These are phyloP conservation scores for Ustilago nuda DNA, from an alignment of 1,284 basidiomycete species.

Conservation along the genomic window DNA sequence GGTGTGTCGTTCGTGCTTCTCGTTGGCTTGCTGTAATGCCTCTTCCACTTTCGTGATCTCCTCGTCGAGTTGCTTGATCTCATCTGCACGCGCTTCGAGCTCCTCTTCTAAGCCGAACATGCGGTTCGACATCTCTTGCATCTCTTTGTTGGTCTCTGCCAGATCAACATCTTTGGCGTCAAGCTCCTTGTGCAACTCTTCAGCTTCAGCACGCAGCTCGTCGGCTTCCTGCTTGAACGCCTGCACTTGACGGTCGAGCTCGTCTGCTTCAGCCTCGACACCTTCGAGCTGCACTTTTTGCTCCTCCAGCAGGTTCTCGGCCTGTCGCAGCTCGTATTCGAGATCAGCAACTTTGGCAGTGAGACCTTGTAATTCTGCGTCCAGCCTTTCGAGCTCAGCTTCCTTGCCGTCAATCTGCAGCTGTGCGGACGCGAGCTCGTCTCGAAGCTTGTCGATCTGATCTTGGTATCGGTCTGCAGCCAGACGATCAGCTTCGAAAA, in stretches of 20 bases:
- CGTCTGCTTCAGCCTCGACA: constrained; percentile 49
- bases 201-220: constrained; percentile 43
- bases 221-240: constrained; percentile 65
- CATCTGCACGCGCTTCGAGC: constrained; percentile 51
- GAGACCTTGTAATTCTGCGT: constrained; percentile 50
- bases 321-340: constrained; percentile 58
- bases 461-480: constrained; percentile 51
- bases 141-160: constrained; percentile 73
- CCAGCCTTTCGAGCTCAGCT: constrained; percentile 60
- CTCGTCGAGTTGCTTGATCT: constrained; percentile 73
- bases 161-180: constrained; percentile 69
- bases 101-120: constrained; percentile 54
- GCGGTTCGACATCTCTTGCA: constrained; percentile 72
- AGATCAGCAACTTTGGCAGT: constrained; percentile 52
- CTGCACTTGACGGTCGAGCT: constrained; percentile 50
- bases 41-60: constrained; percentile 77
- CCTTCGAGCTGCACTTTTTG: constrained; percentile 72
- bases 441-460: constrained; percentile 55
- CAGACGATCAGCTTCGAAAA: constrained; percentile 40
- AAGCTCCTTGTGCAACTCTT: constrained; percentile 48
- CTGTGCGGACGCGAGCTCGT: constrained; percentile 63
- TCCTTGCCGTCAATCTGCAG: constrained; percentile 61
- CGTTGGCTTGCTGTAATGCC: constrained; percentile 74
- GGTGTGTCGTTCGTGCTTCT: constrained; percentile 56
- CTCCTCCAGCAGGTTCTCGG: constrained; percentile 47